Percentiles rank a stretch among this genome's conserved stretches.
Conservation (phyloP, 352 stramenopile genomes). For the Phytophthora lateralis region DNA sequence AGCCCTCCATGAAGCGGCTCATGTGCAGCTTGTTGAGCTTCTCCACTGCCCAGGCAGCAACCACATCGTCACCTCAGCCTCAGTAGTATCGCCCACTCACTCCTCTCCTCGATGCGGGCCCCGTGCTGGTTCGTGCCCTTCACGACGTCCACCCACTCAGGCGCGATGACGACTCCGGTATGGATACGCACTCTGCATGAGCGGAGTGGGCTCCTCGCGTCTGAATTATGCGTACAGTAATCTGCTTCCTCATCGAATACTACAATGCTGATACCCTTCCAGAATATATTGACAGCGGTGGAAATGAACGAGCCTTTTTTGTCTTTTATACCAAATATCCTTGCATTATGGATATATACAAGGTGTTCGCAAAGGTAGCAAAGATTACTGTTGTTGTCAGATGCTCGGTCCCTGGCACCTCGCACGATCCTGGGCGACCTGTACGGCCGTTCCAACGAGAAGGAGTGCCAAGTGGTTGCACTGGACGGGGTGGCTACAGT, state of each 20-base stretch:
- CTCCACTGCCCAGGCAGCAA: slow-evolving; percentile 59
- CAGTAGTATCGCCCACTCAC: slow-evolving; percentile 37
- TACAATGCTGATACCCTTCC: too few species aligned
- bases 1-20: slow-evolving; percentile 87
- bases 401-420: slow-evolving; percentile 69
- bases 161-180: slow-evolving; percentile 56
- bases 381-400: too few species aligned
- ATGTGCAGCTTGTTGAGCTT: slow-evolving; percentile 85
- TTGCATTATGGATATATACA: too few species aligned
- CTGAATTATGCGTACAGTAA: too few species aligned
- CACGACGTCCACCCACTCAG: slow-evolving; percentile 82
- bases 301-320: too few species aligned
- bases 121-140: slow-evolving; percentile 83
- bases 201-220: slow-evolving; percentile 67
- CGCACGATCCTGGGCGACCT: slow-evolving; percentile 74
- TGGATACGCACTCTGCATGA: slow-evolving; percentile 62
- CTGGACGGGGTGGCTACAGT: slow-evolving; percentile 76
- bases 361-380: too few species aligned
- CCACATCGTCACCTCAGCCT: slow-evolving; percentile 1
- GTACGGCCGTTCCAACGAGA: slow-evolving; percentile 81
- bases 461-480: slow-evolving; percentile 65
- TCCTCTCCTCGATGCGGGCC: slow-evolving; percentile 79
- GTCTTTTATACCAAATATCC: too few species aligned
- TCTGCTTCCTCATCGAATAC: too few species aligned
- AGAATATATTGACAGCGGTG: too few species aligned